A percentile compares a stretch with the other conserved stretches of the same genome.
Evolutionary conservation across 257 asterid genomes (phyloP).

Genomic region (Scutellaria minor): DNA sequence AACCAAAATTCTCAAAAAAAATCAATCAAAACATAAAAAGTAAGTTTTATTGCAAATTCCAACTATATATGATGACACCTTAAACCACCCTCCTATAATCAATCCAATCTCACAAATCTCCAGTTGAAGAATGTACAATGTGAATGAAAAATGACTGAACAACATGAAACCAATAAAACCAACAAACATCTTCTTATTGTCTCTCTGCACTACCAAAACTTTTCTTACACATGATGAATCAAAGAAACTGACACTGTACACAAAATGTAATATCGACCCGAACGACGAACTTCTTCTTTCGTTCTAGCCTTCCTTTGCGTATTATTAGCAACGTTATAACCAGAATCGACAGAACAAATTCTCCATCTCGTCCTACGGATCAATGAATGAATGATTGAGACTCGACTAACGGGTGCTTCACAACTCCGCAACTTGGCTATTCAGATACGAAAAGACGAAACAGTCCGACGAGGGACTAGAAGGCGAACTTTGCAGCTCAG

Average conservation of each 20-base stretch:
- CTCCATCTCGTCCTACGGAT: constrained; percentile 39
- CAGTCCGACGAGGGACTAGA: constrained; percentile 40
- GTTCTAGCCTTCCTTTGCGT: constrained; percentile 34
- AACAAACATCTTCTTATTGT: constrained; percentile 41
- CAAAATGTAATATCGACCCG: constrained; percentile 39
- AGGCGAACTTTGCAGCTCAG: constrained; percentile 52
- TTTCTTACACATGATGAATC: constrained; percentile 83
- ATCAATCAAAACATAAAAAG: constrained; percentile 20
- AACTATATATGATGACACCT: constrained; percentile 42
- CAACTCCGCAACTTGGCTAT: constrained; percentile 47
- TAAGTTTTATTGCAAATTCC: constrained; percentile 44
- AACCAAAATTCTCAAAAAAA: background rate
- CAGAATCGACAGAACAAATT: constrained; percentile 32
- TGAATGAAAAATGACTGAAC: constrained; percentile 46
- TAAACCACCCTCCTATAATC: constrained; percentile 39
- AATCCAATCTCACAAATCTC: constrained; percentile 46
- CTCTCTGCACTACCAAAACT: constrained; percentile 89
- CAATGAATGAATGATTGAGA: constrained; percentile 51
- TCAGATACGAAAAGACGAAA: constrained; percentile 39
- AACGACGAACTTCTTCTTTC: constrained; percentile 11
- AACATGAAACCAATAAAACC: constrained; percentile 37
- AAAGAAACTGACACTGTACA: constrained; percentile 81
- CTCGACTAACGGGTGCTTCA: constrained; percentile 37
- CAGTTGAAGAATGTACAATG: constrained; percentile 63
- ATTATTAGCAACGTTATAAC: constrained; percentile 48